These are phyloP conservation scores for Brassica carinata DNA, from an alignment of 345 rosid species.

Conservation along the genomic window DNA sequence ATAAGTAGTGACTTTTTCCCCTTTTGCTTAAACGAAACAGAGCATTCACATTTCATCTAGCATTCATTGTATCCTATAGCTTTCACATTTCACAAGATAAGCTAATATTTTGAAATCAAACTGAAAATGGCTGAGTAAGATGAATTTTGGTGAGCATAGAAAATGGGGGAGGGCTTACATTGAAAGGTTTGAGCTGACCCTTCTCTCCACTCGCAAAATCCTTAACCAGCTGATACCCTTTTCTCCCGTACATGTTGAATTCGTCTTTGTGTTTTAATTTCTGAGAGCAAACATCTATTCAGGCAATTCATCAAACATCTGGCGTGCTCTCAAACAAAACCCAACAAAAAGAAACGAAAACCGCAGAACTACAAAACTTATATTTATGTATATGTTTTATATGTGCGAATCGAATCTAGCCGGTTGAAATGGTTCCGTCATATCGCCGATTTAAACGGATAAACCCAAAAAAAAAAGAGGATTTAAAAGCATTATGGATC, in stretches of 20 bases:
- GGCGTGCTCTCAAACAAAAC: neutral
- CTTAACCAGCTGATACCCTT: slow-evolving; percentile 57
- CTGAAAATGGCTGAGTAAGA: too few relatives aligned
- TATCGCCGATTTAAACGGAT: too few relatives aligned
- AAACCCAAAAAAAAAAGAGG: too few relatives aligned
- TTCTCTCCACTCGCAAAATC: slow-evolving; percentile 57
- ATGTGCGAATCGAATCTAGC: neutral
- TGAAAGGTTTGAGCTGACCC: slow-evolving; percentile 60
- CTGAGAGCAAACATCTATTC: neutral
- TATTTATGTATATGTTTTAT: neutral
- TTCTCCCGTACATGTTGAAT: slow-evolving; percentile 51
- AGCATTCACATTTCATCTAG: too few relatives aligned
- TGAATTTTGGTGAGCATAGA: too few relatives aligned
- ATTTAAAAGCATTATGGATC: too few relatives aligned
- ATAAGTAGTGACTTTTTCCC: too few relatives aligned
- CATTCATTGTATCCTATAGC: too few relatives aligned
- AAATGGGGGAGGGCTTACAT: slow-evolving; percentile 37
- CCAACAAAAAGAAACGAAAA: neutral
- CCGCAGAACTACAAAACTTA: neutral
- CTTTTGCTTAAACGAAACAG: too few relatives aligned
- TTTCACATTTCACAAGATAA: too few relatives aligned
- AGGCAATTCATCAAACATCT: slow-evolving; percentile 43
- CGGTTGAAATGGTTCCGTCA: neutral
- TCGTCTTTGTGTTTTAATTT: neutral
- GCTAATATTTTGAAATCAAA: too few relatives aligned